Base-by-base conservation (phyloP, 2,329 filamentous ascomycete species). In the Fusarium pseudoanthophilum region DNA sequence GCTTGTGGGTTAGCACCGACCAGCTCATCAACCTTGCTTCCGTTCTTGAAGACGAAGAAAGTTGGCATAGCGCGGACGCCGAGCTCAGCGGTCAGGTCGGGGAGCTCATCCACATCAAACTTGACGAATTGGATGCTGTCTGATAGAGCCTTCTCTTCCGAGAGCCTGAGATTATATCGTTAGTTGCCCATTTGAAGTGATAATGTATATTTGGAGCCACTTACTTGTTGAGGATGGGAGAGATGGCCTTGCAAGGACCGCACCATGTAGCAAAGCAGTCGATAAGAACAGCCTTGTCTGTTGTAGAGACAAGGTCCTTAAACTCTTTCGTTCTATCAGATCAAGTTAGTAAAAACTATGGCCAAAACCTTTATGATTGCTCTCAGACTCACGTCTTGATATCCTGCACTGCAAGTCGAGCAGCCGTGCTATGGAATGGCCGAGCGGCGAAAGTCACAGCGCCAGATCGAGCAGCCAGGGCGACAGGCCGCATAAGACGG, bases 31-130 rank as follows among this genome's bases (percentile, higher is more conserved):
- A 91, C 83, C 87, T 93, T 92, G 82, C 93, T 82, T 74, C 93
- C 94, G 76, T 91, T 83, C 88, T 94, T 93, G 90, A 95, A 97
- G 79, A 97, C 83, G 64, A 93, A 79, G 86, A 98, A 97, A 34
- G 94, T 97, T 63, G 95, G 95, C 95, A 98, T 97, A 81, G 95
- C 95, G 77, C 93, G 91, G 82, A 98, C 89, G 73, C 90, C 90
- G 72, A 96, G 90, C 80, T 96, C 90, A 78, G 92, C 88, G 37
- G 93, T 91, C 56, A 97, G 88, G 2, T 93, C 91, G 75, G 91
- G 86, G 45, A 95, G 85, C 74, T 94, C 87, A 83, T 98, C 95
- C 78, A 98, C 95, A 83, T 98, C 95, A 80, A 98, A 87, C 89
- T 97, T 96, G 88, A 91, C 91, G 85, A 97, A 98, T 83, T 89